Conservation (phyloP, 1,284 basidiomycete species). For the Macrocystidia cucumis region DNA sequence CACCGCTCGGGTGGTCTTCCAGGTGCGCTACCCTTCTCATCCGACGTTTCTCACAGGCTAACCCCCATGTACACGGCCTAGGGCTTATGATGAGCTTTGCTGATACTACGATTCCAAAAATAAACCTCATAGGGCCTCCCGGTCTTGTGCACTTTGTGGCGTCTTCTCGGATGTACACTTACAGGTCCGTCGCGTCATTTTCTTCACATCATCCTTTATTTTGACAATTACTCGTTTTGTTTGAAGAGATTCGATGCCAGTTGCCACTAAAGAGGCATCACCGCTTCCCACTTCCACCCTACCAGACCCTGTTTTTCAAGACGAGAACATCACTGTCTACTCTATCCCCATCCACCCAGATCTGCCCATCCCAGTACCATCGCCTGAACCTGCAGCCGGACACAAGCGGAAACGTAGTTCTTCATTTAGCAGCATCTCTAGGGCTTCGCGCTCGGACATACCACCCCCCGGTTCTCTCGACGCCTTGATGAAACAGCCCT, state of each 20-base stretch:
- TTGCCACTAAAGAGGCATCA: constrained; percentile 41
- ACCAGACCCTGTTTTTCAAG: constrained; percentile 43
- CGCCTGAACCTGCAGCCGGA: constrained; percentile 2
- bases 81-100: constrained; percentile 81
- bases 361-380: neutral
- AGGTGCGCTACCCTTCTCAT: constrained; percentile 37
- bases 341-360: constrained; percentile 37
- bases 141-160: constrained; percentile 69
- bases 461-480: constrained; percentile 8
- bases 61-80: too few relatives aligned
- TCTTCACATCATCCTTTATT: constrained; percentile 3
- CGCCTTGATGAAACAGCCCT: constrained; percentile 14
- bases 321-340: constrained; percentile 60
- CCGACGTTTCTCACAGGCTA: too few relatives aligned
- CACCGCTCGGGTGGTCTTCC: constrained; percentile 62
- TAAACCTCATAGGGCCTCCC: constrained; percentile 67
- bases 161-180: constrained; percentile 57
- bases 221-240: constrained; percentile 33
- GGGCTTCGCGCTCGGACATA: constrained; percentile 22
- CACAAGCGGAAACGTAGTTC: constrained; percentile 40
- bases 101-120: constrained; percentile 51
- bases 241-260: constrained; percentile 37
- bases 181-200: constrained; percentile 37
- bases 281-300: constrained; percentile 12
- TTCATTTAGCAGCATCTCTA: constrained; percentile 24